Evolutionary conservation across 345 rosid species (phyloP).

Genomic region (Eucalyptus albens): DNA sequence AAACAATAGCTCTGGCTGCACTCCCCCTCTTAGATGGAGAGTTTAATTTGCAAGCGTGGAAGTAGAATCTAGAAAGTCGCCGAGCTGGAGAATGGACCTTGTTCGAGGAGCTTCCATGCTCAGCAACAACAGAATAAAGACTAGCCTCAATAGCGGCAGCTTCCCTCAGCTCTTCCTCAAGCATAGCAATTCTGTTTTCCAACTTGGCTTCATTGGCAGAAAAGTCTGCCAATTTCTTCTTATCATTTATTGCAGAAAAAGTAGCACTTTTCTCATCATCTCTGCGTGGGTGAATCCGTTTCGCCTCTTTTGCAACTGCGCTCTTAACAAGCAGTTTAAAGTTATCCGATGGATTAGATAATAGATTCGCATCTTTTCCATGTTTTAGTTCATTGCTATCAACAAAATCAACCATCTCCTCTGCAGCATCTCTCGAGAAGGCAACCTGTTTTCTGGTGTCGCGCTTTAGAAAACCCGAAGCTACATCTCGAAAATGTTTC

Average conservation of each 20-base stretch:
- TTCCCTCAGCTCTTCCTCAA: slow-evolving; percentile 86
- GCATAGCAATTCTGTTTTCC: slow-evolving; percentile 41
- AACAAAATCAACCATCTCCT: slow-evolving; percentile 24
- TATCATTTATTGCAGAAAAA: neutral
- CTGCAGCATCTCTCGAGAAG: slow-evolving; percentile 49
- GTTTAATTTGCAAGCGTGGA: slow-evolving; percentile 55
- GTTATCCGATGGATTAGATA: slow-evolving; percentile 18
- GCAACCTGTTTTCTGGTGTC: slow-evolving; percentile 29
- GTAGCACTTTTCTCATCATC: neutral
- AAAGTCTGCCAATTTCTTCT: neutral
- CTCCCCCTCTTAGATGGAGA: slow-evolving; percentile 38
- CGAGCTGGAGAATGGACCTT: slow-evolving; percentile 92
- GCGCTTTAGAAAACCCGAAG: slow-evolving; percentile 17
- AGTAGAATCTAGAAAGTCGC: slow-evolving; percentile 78
- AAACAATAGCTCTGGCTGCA: slow-evolving; percentile 67
- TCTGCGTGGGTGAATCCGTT: slow-evolving; percentile 5
- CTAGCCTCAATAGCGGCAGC: slow-evolving; percentile 84
- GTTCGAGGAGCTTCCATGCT: slow-evolving; percentile 75
- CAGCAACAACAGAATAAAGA: slow-evolving; percentile 80
- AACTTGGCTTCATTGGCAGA: slow-evolving; percentile 19
- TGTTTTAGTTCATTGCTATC: slow-evolving; percentile 32
- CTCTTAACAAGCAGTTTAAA: slow-evolving; percentile 2
- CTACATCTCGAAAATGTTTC: slow-evolving; percentile 18
- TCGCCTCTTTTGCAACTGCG: neutral
- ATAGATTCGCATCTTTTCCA: slow-evolving; percentile 42